phyloP scores from a whole-genome alignment of 2,329 filamentous ascomycete species.

The Neofusicoccum laricinum region DNA sequence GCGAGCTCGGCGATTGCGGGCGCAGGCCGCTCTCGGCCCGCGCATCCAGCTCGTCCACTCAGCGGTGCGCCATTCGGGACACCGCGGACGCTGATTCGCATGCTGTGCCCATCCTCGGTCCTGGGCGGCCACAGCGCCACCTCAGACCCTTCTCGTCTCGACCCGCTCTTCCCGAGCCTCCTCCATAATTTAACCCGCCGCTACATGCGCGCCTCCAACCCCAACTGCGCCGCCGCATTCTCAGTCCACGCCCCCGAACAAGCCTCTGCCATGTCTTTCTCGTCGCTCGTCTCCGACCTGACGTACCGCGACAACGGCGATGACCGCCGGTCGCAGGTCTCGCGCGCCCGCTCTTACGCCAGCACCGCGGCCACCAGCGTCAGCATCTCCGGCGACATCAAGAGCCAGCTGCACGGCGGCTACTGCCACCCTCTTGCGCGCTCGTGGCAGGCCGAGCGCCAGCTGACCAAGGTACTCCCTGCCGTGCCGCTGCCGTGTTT shows the following conservation, averaged over 20 bases:
- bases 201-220: background rate
- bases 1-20: constrained; percentile 2
- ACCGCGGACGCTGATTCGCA: constrained; percentile 3
- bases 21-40: background rate
- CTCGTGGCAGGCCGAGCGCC: constrained; percentile 52
- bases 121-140: background rate
- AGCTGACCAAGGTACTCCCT: constrained; percentile 47
- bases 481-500: background rate
- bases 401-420: constrained; percentile 51
- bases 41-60: background rate
- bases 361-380: constrained; percentile 53
- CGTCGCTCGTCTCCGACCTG: constrained; percentile 51
- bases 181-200: constrained; percentile 10
- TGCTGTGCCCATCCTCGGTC: background rate
- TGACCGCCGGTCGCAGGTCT: constrained; percentile 44
- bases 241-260: background rate
- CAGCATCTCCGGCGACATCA: constrained; percentile 51
- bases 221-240: background rate
- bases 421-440: constrained; percentile 51
- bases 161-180: background rate
- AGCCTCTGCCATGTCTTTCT: constrained; percentile 47
- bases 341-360: constrained; percentile 48
- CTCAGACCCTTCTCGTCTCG: constrained; percentile 14
- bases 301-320: constrained; percentile 45
- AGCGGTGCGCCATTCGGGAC: constrained; percentile 1